phyloP scores from a whole-genome alignment of 257 asterid genomes.

The Gentiana macrophylla region DNA sequence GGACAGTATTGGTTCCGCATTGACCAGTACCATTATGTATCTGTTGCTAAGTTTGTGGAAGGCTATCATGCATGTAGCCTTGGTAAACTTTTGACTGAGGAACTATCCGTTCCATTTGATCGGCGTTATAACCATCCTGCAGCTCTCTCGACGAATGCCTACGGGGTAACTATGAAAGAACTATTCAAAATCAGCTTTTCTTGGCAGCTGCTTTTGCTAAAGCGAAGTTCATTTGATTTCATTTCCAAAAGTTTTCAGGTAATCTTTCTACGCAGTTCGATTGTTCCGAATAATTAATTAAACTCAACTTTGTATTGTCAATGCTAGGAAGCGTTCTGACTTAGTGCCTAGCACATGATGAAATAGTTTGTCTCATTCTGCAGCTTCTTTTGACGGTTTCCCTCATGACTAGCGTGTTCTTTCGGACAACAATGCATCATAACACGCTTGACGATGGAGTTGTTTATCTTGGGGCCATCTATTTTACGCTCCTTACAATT shows the following conservation, averaged over 20 bases:
- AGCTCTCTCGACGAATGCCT: slow-evolving; percentile 54
- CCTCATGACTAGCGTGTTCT: slow-evolving; percentile 81
- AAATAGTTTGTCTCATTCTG: slow-evolving; percentile 13
- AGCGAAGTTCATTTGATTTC: slow-evolving; percentile 69
- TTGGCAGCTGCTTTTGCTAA: slow-evolving; percentile 80
- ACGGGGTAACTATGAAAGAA: slow-evolving; percentile 57
- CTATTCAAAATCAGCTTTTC: slow-evolving; percentile 59
- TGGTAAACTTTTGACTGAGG: slow-evolving; percentile 50
- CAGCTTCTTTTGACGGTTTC: slow-evolving; percentile 77
- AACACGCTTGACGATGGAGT: slow-evolving; percentile 79
- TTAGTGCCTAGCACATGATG: no score
- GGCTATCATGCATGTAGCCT: slow-evolving; percentile 42
- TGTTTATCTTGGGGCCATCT: slow-evolving; percentile 66
- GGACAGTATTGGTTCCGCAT: slow-evolving; percentile 72
- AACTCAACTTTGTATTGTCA: neutral
- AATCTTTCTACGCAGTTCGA: slow-evolving; percentile 6
- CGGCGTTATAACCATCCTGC: slow-evolving; percentile 79
- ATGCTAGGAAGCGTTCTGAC: no score
- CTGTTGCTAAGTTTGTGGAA: slow-evolving; percentile 61
- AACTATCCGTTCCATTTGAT: slow-evolving; percentile 60
- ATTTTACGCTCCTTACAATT: slow-evolving; percentile 72
- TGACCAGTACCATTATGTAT: slow-evolving; percentile 43
- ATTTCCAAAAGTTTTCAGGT: slow-evolving; percentile 83
- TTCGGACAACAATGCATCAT: slow-evolving; percentile 72
- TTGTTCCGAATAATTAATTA: neutral